Evolutionary conservation across 768 basidiomycete genomes (phyloP).

Genomic region (Mycena venus): DNA sequence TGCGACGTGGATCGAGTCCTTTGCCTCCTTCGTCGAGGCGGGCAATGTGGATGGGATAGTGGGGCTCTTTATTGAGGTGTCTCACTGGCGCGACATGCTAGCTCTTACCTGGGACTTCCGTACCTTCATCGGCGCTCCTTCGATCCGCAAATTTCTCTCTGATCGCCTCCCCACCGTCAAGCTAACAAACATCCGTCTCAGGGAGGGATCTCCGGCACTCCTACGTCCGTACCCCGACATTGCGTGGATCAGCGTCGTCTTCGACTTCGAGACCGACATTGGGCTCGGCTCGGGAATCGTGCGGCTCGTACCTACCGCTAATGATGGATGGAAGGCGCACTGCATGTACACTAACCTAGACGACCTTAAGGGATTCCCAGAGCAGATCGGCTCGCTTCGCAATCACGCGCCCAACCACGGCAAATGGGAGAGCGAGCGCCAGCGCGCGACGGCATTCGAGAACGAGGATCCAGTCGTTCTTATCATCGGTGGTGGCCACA

Average conservation of each 20-base stretch:
- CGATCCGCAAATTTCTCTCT: constrained; percentile 59
- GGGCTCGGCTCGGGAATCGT: constrained; percentile 58
- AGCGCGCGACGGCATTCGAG: constrained; percentile 52
- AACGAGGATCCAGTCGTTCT: constrained; percentile 66
- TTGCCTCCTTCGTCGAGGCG: constrained; percentile 30
- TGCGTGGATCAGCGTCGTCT: constrained; percentile 28
- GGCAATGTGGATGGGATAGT: constrained; percentile 45
- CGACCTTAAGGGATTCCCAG: constrained; percentile 61
- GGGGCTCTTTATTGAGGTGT: constrained; percentile 51
- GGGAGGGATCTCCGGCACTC: constrained; percentile 28
- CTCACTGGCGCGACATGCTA: constrained; percentile 73
- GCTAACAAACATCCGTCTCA: constrained; percentile 37
- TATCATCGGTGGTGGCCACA: constrained; percentile 65
- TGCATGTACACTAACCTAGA: constrained; percentile 67
- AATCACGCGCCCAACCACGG: constrained; percentile 29
- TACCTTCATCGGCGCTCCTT: constrained; percentile 60
- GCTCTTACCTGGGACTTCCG: constrained; percentile 75
- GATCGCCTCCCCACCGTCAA: constrained; percentile 55
- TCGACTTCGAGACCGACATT: constrained; percentile 38
- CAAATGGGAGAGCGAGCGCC: constrained; percentile 15
- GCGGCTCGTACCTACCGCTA: constrained; percentile 58
- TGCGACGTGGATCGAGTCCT: constrained; percentile 43
- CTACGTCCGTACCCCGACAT: constrained; percentile 55
- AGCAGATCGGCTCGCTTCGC: constrained; percentile 36
- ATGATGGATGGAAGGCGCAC: constrained; percentile 65